Percentiles rank a stretch among this genome's conserved stretches.
Evolutionary conservation across 192 early-diverging fungal species (phyloP).

Genomic region (Umbelopsis isabellina): DNA sequence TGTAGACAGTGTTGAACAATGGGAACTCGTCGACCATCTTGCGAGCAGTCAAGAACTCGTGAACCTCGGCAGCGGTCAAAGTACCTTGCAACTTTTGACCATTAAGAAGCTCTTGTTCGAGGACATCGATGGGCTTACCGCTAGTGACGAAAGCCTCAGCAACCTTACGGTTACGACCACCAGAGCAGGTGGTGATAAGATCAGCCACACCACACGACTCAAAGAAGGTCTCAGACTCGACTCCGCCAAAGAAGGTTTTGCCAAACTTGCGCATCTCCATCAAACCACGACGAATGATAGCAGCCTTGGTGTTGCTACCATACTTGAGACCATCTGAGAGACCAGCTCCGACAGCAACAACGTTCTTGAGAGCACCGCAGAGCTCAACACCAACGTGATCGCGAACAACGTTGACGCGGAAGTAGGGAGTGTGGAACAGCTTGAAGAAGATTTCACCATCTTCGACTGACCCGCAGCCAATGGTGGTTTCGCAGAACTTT

Average conservation of each 20-base stretch:
- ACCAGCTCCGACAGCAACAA: conserved; percentile 96
- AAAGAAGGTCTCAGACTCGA: conserved; percentile 95
- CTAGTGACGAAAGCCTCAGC: conserved; percentile 90
- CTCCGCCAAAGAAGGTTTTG: conserved; percentile 77
- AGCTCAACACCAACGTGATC: conserved; percentile 95
- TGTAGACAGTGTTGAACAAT: conserved; percentile 93
- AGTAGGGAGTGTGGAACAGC: conserved; percentile 88
- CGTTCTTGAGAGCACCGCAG: conserved; percentile 98
- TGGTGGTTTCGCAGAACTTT: conserved; percentile 95
- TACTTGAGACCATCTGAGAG: conserved; percentile 90
- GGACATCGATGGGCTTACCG: conserved; percentile 89
- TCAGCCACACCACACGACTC: conserved; percentile 98
- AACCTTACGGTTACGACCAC: conserved; percentile 93
- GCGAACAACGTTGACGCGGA: conserved; percentile 81
- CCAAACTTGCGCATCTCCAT: conserved; percentile 95
- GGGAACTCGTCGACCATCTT: conserved; percentile 76
- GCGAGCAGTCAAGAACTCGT: conserved; percentile 74
- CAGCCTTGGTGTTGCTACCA: conserved; percentile 97
- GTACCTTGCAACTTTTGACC: conserved; percentile 98
- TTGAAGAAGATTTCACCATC: conserved; percentile 82
- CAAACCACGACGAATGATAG: conserved; percentile 93
- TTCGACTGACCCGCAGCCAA: conserved; percentile 70
- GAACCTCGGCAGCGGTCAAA: conserved; percentile 84
- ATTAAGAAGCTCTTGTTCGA: conserved; percentile 93
- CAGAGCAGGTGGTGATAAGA: conserved; percentile 94